Conservation (phyloP, 768 basidiomycete genomes). For the Naganishia vishniacii region DNA sequence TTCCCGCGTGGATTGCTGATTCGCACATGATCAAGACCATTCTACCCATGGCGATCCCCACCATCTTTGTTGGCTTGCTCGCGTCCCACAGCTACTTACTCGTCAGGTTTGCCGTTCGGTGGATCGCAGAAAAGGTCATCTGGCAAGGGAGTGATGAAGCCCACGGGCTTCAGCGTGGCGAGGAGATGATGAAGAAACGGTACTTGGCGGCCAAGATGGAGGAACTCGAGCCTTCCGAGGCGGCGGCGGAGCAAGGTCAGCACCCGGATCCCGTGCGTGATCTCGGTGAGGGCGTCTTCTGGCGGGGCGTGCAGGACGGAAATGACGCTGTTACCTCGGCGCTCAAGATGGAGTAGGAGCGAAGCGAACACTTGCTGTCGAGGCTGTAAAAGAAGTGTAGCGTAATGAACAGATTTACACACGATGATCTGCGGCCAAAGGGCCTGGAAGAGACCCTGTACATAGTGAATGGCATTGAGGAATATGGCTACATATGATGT, state of each 20-base stretch:
- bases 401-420: neutral
- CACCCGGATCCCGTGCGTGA: conserved; percentile 1
- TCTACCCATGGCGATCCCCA: conserved; percentile 54
- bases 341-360: conserved; percentile 36
- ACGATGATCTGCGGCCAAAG: neutral
- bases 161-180: conserved; percentile 56
- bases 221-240: conserved; percentile 25
- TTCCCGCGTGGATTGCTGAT: conserved; percentile 18
- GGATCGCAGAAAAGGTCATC: conserved; percentile 65
- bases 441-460: too few relatives aligned
- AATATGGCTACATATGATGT: too few relatives aligned
- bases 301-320: conserved; percentile 47
- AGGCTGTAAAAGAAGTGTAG: neutral
- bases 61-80: conserved; percentile 67
- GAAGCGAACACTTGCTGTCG: too few relatives aligned
- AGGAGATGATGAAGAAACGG: conserved; percentile 52
- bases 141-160: conserved; percentile 72
- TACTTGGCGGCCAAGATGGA: conserved; percentile 26
- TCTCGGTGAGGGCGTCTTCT: conserved; percentile 29
- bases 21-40: conserved; percentile 26
- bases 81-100: conserved; percentile 83
- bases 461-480: too few relatives aligned
- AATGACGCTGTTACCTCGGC: conserved; percentile 40
- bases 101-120: conserved; percentile 60
- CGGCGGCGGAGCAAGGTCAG: neutral